Percentiles rank a stretch among this genome's conserved stretches.
These are phyloP conservation scores for Barnettozyma populi DNA, from an alignment of 805 yeast genomes.

Conservation along the genomic window DNA sequence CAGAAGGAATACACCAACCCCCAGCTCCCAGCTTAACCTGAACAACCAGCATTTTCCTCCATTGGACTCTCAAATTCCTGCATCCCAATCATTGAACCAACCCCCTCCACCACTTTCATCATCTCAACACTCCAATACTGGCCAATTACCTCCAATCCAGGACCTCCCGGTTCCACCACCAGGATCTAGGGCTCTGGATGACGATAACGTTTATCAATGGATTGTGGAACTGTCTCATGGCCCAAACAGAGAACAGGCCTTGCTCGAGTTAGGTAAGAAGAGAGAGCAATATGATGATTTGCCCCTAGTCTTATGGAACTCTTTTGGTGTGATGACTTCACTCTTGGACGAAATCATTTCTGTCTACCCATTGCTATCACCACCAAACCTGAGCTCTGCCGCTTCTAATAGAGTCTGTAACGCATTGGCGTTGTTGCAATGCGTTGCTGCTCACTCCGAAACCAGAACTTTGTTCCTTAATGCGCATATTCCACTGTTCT, in stretches of 20 bases:
- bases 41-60: constrained; percentile 18
- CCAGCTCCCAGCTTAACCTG: constrained; percentile 3
- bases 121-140: background rate
- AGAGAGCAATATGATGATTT: constrained; percentile 92
- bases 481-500: constrained; percentile 87
- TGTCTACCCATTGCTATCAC: constrained; percentile 84
- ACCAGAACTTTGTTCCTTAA: constrained; percentile 79
- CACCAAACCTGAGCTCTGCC: constrained; percentile 80
- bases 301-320: constrained; percentile 90
- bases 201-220: constrained; percentile 85
- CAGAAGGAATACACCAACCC: constrained; percentile 9
- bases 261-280: constrained; percentile 86
- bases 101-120: constrained; percentile 6
- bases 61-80: constrained; percentile 7
- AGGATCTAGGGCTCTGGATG: constrained; percentile 47
- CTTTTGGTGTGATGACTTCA: constrained; percentile 94
- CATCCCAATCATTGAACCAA: constrained; percentile 5
- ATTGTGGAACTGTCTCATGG: constrained; percentile 86
- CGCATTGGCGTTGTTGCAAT: constrained; percentile 89
- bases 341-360: constrained; percentile 82
- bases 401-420: constrained; percentile 92
- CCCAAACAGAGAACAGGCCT: constrained; percentile 86
- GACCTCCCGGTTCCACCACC: constrained; percentile 12
- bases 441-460: constrained; percentile 93
- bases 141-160: constrained; percentile 1